These are phyloP conservation scores for Domatiomyces globalis DNA, from an alignment of 2,329 filamentous ascomycete species.

Conservation along the genomic window DNA sequence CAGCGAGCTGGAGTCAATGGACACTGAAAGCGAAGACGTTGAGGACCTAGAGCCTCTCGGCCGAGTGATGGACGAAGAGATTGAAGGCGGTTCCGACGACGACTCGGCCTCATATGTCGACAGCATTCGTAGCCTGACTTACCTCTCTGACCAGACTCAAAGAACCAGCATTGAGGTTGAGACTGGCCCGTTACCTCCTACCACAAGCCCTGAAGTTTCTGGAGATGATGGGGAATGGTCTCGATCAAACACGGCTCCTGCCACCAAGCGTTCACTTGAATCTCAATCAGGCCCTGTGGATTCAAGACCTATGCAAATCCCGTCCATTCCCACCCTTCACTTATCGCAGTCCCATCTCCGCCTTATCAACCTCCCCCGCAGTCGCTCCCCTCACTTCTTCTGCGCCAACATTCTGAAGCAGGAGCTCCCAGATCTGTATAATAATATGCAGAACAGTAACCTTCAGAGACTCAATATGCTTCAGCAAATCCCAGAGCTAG, in stretches of 20 bases:
- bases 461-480: constrained; percentile 44
- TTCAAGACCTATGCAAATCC: background rate
- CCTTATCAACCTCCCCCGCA: constrained; percentile 12
- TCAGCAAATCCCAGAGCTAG: constrained; percentile 44
- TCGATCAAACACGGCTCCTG: too few relatives aligned
- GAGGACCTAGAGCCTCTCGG: background rate
- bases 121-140: background rate
- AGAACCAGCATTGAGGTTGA: constrained; percentile 1
- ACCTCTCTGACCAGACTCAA: background rate
- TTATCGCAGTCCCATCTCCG: constrained; percentile 14
- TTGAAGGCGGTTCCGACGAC: background rate
- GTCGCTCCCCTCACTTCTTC: constrained; percentile 13
- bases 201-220: background rate
- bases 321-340: constrained; percentile 15
- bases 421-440: constrained; percentile 9
- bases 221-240: background rate
- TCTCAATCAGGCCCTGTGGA: background rate
- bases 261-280: background rate
- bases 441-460: constrained; percentile 1
- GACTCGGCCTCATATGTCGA: background rate
- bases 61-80: background rate
- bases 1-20: background rate
- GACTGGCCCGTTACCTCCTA: background rate
- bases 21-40: background rate
- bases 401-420: constrained; percentile 17